A percentile compares a stretch with the other conserved stretches of the same genome.
Evolutionary conservation across 2,329 filamentous ascomycete species (phyloP).

Genomic region (Nemania sp.): DNA sequence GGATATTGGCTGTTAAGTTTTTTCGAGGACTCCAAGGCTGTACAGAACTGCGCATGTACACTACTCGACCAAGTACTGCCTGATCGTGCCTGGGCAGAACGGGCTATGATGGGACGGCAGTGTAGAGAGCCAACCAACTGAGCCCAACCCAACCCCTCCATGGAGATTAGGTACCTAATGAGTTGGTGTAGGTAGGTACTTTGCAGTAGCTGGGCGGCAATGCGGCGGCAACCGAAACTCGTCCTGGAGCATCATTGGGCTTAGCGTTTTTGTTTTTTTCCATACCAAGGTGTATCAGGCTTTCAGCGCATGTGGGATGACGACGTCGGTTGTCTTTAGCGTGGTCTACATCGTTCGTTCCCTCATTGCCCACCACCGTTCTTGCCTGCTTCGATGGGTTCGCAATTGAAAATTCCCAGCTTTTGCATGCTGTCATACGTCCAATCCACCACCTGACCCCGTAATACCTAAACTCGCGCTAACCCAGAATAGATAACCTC

Average conservation of each 20-base stretch:
- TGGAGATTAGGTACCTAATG: background rate
- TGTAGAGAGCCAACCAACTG: background rate
- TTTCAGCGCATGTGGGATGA: slow-evolving; percentile 37
- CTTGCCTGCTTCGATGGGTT: background rate
- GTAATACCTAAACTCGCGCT: no score
- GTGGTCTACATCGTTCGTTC: background rate
- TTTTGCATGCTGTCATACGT: slow-evolving; percentile 2
- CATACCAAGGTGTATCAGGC: slow-evolving; percentile 2
- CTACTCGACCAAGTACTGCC: no score
- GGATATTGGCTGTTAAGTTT: background rate
- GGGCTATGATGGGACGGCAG: background rate
- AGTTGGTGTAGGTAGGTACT: background rate
- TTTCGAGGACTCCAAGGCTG: background rate
- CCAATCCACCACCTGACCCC: slow-evolving; percentile 22
- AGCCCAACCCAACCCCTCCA: slow-evolving; percentile 12
- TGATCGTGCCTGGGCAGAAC: slow-evolving; percentile 5
- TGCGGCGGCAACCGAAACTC: background rate
- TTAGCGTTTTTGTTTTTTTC: background rate
- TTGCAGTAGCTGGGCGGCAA: background rate
- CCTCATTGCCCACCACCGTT: background rate
- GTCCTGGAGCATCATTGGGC: slow-evolving; percentile 2
- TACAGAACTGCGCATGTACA: background rate
- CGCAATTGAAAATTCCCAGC: slow-evolving; percentile 10
- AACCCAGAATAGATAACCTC: background rate
- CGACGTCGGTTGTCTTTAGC: slow-evolving; percentile 34